Percentiles rank a stretch among this genome's conserved stretches.
phyloP scores from a whole-genome alignment of 2,329 filamentous ascomycete species.

The Sclerotinia borealis region DNA sequence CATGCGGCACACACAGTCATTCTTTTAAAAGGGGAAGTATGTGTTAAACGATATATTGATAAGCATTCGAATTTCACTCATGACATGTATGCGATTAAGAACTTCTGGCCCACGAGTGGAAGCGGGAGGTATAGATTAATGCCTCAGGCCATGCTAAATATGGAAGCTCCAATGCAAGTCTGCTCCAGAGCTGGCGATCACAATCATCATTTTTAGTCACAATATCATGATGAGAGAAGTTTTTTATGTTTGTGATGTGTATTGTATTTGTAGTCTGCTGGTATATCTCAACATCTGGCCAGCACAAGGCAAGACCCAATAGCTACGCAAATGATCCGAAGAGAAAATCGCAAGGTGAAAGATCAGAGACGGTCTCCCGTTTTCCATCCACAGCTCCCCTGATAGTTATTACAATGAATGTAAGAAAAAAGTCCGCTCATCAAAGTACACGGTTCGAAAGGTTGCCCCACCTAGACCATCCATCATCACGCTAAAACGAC shows the following conservation, averaged over 20 bases:
- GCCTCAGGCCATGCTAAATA: conserved; percentile 6
- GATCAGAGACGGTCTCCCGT: conserved; percentile 28
- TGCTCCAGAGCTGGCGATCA: background rate
- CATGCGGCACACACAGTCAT: background rate
- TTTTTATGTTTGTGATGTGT: conserved; percentile 1
- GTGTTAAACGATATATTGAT: background rate
- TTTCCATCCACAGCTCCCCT: conserved; percentile 19
- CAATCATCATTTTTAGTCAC: background rate
- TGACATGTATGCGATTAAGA: background rate
- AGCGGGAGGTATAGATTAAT: background rate
- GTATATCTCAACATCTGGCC: conserved; percentile 20
- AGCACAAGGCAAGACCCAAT: conserved; percentile 22
- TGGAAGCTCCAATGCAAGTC: background rate
- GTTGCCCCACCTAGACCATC: conserved; percentile 18
- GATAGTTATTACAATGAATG: conserved; percentile 31
- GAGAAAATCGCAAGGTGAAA: conserved; percentile 19
- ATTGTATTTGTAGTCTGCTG: conserved; percentile 12
- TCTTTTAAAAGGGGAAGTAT: too few species aligned
- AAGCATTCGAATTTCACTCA: background rate
- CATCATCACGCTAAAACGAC: conserved; percentile 34
- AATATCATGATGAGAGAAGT: conserved; percentile 11
- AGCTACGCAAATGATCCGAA: conserved; percentile 14
- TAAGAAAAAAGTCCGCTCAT: conserved; percentile 25
- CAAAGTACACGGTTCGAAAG: conserved; percentile 17
- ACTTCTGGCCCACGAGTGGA: background rate